A percentile compares a stretch with the other conserved stretches of the same genome.
These are phyloP conservation scores for Cadophora gregata DNA, from an alignment of 2,329 filamentous ascomycete genomes.

Conservation along the genomic window DNA sequence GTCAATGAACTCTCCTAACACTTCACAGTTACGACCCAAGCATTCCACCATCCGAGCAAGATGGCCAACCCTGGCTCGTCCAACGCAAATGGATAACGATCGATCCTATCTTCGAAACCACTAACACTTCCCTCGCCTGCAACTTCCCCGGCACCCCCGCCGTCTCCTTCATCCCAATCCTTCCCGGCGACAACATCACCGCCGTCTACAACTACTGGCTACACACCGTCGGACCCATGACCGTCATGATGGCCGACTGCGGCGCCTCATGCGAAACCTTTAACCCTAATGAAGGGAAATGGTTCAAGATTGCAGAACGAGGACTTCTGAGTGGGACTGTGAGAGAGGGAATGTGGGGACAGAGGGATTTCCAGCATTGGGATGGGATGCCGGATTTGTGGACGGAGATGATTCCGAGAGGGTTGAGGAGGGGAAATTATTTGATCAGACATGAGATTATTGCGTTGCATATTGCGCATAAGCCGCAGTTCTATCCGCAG, in stretches of 20 bases:
- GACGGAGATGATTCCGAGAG: conserved; percentile 55
- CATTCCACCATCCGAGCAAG: conserved; percentile 19
- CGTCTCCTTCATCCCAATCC: conserved; percentile 28
- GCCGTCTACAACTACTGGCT: conserved; percentile 34
- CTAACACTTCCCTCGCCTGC: conserved; percentile 24
- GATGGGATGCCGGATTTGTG: conserved; percentile 42
- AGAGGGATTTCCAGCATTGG: conserved; percentile 30
- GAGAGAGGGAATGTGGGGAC: conserved; percentile 28
- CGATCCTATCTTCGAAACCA: conserved; percentile 29
- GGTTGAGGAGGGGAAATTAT: conserved; percentile 46
- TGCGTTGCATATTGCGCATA: conserved; percentile 32
- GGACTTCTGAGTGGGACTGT: conserved; percentile 26
- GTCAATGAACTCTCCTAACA: background rate
- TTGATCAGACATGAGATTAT: conserved; percentile 35
- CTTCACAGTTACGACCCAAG: conserved; percentile 24
- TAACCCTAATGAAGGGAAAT: conserved; percentile 21
- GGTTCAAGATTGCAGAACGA: conserved; percentile 32
- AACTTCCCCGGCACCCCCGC: conserved; percentile 31
- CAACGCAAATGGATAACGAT: conserved; percentile 31
- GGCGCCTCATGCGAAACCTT: conserved; percentile 26
- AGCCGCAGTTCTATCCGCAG: conserved; percentile 34
- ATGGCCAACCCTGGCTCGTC: conserved; percentile 29
- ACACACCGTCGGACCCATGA: conserved; percentile 30
- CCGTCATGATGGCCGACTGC: conserved; percentile 30
- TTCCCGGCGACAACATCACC: conserved; percentile 31